These are phyloP conservation scores for Adansonia rubrostipa DNA, from an alignment of 441 rosid species.

Conservation along the genomic window DNA sequence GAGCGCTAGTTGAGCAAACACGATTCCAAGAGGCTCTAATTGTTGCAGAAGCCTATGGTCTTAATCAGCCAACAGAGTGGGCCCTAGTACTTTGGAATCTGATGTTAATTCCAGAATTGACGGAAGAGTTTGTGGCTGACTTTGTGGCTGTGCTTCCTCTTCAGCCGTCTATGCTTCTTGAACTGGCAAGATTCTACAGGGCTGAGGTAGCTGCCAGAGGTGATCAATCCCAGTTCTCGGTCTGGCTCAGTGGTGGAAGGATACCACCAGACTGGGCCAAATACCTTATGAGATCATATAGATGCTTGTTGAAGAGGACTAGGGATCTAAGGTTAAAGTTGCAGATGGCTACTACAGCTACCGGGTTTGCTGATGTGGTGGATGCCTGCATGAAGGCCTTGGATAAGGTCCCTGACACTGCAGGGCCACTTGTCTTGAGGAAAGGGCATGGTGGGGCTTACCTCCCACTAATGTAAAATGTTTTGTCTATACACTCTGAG, in stretches of 20 bases:
- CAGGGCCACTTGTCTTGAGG: slow-evolving; percentile 79
- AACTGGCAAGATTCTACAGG: slow-evolving; percentile 85
- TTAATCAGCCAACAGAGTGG: slow-evolving; percentile 98
- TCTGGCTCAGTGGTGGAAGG: slow-evolving; percentile 96
- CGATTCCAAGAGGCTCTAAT: slow-evolving; percentile 94
- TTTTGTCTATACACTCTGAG: neutral
- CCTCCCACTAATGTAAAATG: slow-evolving; percentile 86
- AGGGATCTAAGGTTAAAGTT: slow-evolving; percentile 73
- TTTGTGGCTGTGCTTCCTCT: slow-evolving; percentile 95
- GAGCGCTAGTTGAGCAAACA: slow-evolving; percentile 86
- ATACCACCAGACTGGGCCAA: slow-evolving; percentile 98
- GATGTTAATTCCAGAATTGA: slow-evolving; percentile 92
- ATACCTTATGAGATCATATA: slow-evolving; percentile 83
- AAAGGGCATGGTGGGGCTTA: slow-evolving; percentile 97
- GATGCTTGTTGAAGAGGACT: slow-evolving; percentile 89
- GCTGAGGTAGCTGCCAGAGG: slow-evolving; percentile 93
- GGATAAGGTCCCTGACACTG: slow-evolving; percentile 82
- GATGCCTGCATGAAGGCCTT: slow-evolving; percentile 62
- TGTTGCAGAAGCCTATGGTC: slow-evolving; percentile 96
- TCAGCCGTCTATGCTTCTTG: slow-evolving; percentile 86
- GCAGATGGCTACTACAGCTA: slow-evolving; percentile 82
- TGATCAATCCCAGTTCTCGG: slow-evolving; percentile 94
- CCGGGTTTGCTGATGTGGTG: slow-evolving; percentile 77
- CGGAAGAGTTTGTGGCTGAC: slow-evolving; percentile 91
- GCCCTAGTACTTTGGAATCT: slow-evolving; percentile 93